phyloP scores from a whole-genome alignment of 108 stramenopile species.

The Skeletonema costatum region DNA sequence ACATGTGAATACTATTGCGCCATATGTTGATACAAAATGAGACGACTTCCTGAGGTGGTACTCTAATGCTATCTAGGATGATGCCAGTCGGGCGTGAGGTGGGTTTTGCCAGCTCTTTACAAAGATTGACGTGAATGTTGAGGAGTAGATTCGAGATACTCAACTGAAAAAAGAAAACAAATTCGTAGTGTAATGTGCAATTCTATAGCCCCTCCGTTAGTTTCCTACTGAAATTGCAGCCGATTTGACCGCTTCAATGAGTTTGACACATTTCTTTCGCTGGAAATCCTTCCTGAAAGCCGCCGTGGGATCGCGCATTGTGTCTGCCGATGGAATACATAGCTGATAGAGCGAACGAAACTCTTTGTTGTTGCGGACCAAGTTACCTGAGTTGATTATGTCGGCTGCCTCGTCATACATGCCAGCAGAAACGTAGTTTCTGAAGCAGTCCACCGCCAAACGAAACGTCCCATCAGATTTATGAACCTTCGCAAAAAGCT shows the following conservation, averaged over 20 bases:
- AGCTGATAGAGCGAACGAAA: conserved; percentile 14
- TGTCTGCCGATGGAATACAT: not conserved
- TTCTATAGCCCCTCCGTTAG: not conserved
- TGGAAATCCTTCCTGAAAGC: conserved; percentile 8
- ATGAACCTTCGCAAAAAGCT: conserved; percentile 21
- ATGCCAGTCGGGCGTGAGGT: too few relatives aligned
- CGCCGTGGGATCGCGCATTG: conserved; percentile 8
- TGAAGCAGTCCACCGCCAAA: conserved; percentile 16
- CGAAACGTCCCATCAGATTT: not conserved
- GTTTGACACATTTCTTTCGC: not conserved
- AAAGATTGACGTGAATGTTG: too few relatives aligned
- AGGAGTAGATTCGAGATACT: too few relatives aligned
- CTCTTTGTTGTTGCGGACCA: conserved; percentile 2
- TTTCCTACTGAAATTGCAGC: not conserved
- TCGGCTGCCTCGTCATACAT: conserved; percentile 20
- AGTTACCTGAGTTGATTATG: conserved; percentile 10
- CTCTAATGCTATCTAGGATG: too few relatives aligned
- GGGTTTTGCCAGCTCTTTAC: too few relatives aligned
- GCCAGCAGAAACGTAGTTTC: conserved; percentile 27
- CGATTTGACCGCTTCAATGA: not conserved
- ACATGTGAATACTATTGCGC: too few relatives aligned
- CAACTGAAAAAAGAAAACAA: too few relatives aligned
- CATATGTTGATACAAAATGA: too few relatives aligned
- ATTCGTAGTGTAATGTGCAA: too few relatives aligned
- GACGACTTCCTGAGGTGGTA: too few relatives aligned